Evolutionary conservation across 306 rosid genomes (phyloP), one percentile per base, ranked within the genome.

Genomic region (Hippophae tibetana): DNA sequence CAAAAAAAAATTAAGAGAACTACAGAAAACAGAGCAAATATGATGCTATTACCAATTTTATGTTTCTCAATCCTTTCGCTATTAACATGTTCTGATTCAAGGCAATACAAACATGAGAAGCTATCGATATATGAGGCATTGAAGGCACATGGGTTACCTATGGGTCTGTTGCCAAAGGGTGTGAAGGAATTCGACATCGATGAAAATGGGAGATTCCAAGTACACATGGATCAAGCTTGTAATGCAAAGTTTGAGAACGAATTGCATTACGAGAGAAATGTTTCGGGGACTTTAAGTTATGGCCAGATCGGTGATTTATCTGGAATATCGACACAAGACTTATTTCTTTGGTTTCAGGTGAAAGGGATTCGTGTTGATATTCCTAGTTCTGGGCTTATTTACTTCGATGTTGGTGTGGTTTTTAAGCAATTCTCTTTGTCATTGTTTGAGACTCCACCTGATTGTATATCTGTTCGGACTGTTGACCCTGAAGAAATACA

Each of bases 331-430:
- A 94, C 97, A 6, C 87, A 82, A 68, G 97, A 90, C 62, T 72
- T 90, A 9, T 90, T 90, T 62, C 86, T 90, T 27, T 86, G 97
- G 97, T 68, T 90, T n/a, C 77, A 69, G 6, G 97, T 90, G 13
- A 79, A 73, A 65, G 87, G 79, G 13, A 90, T 90, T 59, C 73
- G 85, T 11, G 94, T 90, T n/a, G 97, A 90, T 57, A 57, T 90
- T 7, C 97, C 97, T 0, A 84, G 76, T 66, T 67, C 97, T 6
- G 97, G 97, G 8, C 54, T 84, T 59, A 90, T 90, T 64, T 84
- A 86, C 74, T 86, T 90, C 51, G 86, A 86, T 56, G 95, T 90
- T 0, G 97, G 94, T 13, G 85, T 85, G 44, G 94, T 81, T 44
- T 62, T 8, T 46, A 86, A 86, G 74, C 84, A 79, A 60, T 90